A percentile compares a stretch with the other conserved stretches of the same genome.
Evolutionary conservation across 371 early-diverging fungal genomes (phyloP).

Genomic region (Actinomortierella wolfii): DNA sequence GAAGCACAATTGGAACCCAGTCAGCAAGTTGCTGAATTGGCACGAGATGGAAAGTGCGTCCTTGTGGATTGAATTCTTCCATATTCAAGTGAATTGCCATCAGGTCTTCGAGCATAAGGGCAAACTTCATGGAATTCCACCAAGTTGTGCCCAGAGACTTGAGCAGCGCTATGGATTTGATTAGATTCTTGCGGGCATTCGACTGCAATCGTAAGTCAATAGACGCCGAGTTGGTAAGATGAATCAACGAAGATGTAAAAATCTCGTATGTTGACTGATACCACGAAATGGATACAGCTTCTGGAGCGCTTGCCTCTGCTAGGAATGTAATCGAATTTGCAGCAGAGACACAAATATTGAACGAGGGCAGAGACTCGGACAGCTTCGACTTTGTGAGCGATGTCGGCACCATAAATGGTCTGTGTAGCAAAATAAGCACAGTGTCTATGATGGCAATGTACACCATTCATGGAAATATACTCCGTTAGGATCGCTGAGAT

Average conservation of each 20-base stretch:
- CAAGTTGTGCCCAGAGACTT: slow-evolving; percentile 25
- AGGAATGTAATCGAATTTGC: slow-evolving; percentile 42
- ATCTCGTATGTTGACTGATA: slow-evolving; percentile 29
- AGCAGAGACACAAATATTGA: slow-evolving; percentile 43
- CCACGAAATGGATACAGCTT: slow-evolving; percentile 9
- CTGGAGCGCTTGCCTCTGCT: slow-evolving; percentile 11
- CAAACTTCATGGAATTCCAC: slow-evolving; percentile 38
- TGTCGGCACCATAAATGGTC: slow-evolving; percentile 56
- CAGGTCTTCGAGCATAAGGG: slow-evolving; percentile 30
- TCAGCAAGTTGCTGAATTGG: too few species aligned
- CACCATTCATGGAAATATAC: too few species aligned
- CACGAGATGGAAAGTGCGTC: background rate
- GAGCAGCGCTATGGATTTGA: slow-evolving; percentile 26
- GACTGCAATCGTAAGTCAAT: slow-evolving; percentile 32
- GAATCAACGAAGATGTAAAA: slow-evolving; percentile 31
- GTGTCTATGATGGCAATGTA: slow-evolving; percentile 33
- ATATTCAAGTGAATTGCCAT: slow-evolving; percentile 36
- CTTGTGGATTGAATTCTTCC: slow-evolving; percentile 33
- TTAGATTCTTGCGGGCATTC: slow-evolving; percentile 38
- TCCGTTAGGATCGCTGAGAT: too few species aligned
- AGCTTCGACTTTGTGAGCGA: slow-evolving; percentile 34
- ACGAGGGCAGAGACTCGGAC: slow-evolving; percentile 39
- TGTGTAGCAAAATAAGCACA: slow-evolving; percentile 57
- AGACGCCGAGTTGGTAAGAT: slow-evolving; percentile 44
- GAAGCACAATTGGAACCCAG: slow-evolving; percentile 24